phyloP scores from a whole-genome alignment of 2,329 filamentous ascomycete species.

The Talaromyces funiculosus region DNA sequence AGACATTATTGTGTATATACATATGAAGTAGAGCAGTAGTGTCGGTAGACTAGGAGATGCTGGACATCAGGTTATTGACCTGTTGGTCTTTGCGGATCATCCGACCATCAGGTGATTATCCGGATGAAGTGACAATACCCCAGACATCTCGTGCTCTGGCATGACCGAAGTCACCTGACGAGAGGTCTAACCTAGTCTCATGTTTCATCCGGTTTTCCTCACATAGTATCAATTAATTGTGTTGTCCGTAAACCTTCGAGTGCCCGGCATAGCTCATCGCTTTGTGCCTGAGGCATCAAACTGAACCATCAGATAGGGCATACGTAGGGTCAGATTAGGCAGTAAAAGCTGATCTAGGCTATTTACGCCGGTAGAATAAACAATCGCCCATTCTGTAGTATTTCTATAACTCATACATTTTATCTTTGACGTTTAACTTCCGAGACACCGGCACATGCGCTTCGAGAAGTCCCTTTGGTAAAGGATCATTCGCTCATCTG shows the following conservation, averaged over 20 bases:
- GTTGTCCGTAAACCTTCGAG: no score
- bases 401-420: no score
- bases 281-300: not conserved
- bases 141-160: not conserved
- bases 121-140: not conserved
- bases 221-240: no score
- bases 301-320: not conserved
- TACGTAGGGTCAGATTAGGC: not conserved
- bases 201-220: not conserved
- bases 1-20: not conserved
- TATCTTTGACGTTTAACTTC: no score
- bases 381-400: no score
- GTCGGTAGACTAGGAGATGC: not conserved
- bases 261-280: not conserved
- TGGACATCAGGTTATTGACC: not conserved
- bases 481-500: not conserved
- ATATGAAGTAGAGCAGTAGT: not conserved
- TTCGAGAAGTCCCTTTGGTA: not conserved
- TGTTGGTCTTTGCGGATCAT: not conserved
- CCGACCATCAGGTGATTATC: conserved; percentile 4
- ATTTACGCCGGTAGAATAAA: not conserved
- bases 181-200: not conserved
- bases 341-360: not conserved
- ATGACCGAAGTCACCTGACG: not conserved
- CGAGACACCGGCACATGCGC: no score